phyloP scores from a whole-genome alignment of 768 basidiomycete species.

The Collybiopsis confluens region DNA sequence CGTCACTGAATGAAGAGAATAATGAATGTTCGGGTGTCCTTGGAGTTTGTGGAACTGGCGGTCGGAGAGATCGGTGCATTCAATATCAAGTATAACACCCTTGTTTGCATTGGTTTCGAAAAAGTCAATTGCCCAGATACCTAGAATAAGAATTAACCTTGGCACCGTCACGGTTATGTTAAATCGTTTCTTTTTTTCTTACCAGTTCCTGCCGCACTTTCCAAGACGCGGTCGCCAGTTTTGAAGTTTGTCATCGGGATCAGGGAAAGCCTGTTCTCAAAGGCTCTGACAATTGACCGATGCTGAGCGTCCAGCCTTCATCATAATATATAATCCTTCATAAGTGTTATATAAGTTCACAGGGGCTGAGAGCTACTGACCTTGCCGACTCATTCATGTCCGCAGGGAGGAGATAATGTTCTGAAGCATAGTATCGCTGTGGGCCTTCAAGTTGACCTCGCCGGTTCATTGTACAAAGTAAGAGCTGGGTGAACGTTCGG shows the following conservation, averaged over 20 bases:
- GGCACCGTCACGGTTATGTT: neutral
- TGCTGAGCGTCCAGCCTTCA: neutral
- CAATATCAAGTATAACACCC: neutral
- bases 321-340: too few relatives aligned
- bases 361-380: too few relatives aligned
- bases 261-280: neutral
- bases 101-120: neutral
- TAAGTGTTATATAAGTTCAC: too few relatives aligned
- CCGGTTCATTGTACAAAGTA: too few relatives aligned
- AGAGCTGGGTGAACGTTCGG: too few relatives aligned
- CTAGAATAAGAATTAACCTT: neutral
- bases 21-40: neutral
- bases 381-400: too few relatives aligned
- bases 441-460: too few relatives aligned
- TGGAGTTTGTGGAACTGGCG: neutral
- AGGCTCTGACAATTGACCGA: neutral
- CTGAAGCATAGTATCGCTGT: too few relatives aligned
- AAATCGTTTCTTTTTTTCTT: too few relatives aligned
- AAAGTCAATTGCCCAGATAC: conserved; percentile 1
- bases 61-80: neutral
- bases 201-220: conserved; percentile 3
- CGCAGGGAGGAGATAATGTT: too few relatives aligned
- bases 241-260: neutral
- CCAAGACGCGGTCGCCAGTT: neutral
- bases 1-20: neutral